Conservation (phyloP, 495 filamentous ascomycete species). For the Monascus purpureus region DNA sequence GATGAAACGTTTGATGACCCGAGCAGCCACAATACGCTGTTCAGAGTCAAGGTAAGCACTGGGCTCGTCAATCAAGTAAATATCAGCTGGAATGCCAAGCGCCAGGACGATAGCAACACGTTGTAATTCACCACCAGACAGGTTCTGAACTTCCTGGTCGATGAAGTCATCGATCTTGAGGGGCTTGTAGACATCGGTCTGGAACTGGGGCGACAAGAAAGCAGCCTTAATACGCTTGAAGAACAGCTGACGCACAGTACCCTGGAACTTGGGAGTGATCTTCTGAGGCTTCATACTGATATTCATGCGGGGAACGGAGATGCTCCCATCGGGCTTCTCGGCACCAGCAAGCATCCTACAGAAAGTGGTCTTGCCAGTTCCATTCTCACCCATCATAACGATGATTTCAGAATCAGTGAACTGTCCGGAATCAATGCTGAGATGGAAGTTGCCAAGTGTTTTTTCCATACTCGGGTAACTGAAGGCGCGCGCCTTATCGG, state of each 20-base stretch:
- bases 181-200: constrained; percentile 98
- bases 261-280: constrained; percentile 93
- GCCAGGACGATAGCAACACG: constrained; percentile 96
- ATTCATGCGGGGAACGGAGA: constrained; percentile 78
- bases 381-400: constrained; percentile 99
- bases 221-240: constrained; percentile 96
- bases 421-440: constrained; percentile 62
- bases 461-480: constrained; percentile 84
- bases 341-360: constrained; percentile 89
- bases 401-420: constrained; percentile 98
- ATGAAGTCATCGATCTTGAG: constrained; percentile 97
- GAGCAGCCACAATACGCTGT: constrained; percentile 91
- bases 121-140: constrained; percentile 97
- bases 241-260: constrained; percentile 87
- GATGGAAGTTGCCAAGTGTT: constrained; percentile 79
- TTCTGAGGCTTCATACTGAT: constrained; percentile 99
- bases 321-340: constrained; percentile 67
- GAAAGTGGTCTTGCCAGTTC: constrained; percentile 94
- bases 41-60: constrained; percentile 94
- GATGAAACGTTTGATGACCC: constrained; percentile 98
- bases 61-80: constrained; percentile 96
- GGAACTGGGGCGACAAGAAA: constrained; percentile 93
- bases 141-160: constrained; percentile 95
- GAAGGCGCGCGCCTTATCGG: constrained; percentile 75
- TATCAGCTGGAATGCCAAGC: constrained; percentile 89